These are phyloP conservation scores for Tripterygium wilfordii DNA, from an alignment of 177 flowering plant species.

Conservation along the genomic window DNA sequence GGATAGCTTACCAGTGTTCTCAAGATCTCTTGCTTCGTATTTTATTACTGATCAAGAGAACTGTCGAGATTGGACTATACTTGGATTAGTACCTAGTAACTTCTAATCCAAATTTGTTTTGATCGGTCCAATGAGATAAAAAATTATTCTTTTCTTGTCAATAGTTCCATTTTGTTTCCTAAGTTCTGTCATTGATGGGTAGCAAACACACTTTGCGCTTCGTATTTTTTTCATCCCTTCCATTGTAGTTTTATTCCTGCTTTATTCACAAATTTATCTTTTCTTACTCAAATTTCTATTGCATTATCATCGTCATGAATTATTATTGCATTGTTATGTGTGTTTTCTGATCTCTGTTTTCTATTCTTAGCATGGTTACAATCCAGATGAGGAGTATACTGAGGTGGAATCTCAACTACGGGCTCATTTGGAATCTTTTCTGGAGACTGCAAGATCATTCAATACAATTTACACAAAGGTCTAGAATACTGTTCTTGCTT, in stretches of 20 bases:
- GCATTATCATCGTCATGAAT: background rate
- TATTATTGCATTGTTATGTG: no score
- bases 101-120: no score
- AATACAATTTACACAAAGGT: constrained; percentile 89
- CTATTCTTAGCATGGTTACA: constrained; percentile 61
- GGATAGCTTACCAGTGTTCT: no score
- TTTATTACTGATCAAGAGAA: no score
- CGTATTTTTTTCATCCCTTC: background rate
- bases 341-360: background rate
- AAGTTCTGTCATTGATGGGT: background rate
- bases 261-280: background rate
- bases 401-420: constrained; percentile 74
- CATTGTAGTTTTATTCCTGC: background rate
- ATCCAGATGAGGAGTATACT: constrained; percentile 88
- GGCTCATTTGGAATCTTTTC: constrained; percentile 75
- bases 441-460: constrained; percentile 91
- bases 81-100: no score
- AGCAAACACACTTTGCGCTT: background rate
- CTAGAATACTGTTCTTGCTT: no score
- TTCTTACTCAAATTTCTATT: background rate
- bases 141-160: no score
- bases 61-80: no score
- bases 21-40: no score
- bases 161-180: no score
- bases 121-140: no score